Percentiles rank a stretch among this genome's conserved stretches.
Evolutionary conservation across 2,329 filamentous ascomycete species (phyloP).

Genomic region (Cladophialophora psammophila): DNA sequence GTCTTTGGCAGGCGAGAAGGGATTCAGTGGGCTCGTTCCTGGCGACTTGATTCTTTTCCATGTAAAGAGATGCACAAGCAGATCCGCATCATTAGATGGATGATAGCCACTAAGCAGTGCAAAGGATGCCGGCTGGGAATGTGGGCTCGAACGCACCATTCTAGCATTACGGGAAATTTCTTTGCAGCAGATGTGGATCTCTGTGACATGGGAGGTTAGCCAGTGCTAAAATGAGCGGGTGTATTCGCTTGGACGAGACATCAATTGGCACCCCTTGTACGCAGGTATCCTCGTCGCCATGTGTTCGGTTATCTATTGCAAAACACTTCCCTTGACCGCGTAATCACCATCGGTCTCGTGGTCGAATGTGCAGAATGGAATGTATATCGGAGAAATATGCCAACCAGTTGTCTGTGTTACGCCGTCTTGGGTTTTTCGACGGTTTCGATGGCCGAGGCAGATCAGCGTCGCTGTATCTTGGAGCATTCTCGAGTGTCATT

Average conservation of each 20-base stretch:
- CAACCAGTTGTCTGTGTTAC: conserved; percentile 12
- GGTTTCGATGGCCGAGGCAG: not conserved
- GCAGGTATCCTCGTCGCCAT: conserved; percentile 6
- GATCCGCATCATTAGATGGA: not conserved
- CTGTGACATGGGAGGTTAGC: not conserved
- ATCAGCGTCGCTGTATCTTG: not conserved
- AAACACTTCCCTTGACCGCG: not conserved
- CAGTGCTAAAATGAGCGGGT: conserved; percentile 4
- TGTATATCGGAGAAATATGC: conserved; percentile 20
- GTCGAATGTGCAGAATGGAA: not conserved
- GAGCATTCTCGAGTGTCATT: not conserved
- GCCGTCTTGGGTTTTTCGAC: not conserved
- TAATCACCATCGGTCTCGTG: conserved; percentile 7
- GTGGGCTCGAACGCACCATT: not conserved
- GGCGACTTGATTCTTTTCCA: not conserved
- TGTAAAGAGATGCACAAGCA: not conserved
- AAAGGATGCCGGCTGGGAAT: not conserved
- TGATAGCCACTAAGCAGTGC: not conserved
- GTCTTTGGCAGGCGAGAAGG: not conserved
- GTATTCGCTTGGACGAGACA: conserved; percentile 12
- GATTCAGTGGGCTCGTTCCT: not conserved
- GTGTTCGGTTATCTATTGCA: not conserved
- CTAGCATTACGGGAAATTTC: not conserved
- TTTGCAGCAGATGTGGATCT: not conserved
- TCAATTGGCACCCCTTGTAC: not conserved